These are phyloP conservation scores for Aspergillus pseudotamarii DNA, from an alignment of 2,329 filamentous ascomycete species.

Conservation along the genomic window DNA sequence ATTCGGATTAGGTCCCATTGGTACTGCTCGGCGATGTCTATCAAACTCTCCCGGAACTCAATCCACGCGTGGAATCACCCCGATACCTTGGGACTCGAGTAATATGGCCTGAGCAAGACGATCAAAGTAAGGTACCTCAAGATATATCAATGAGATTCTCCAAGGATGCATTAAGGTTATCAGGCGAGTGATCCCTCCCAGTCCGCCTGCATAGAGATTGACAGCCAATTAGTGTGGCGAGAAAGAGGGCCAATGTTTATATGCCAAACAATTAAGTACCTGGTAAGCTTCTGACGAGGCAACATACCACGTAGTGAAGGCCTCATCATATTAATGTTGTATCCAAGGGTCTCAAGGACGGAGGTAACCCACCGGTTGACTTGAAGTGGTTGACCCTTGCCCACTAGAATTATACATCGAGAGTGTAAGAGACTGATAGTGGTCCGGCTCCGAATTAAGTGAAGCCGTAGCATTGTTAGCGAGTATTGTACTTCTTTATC, in stretches of 20 bases:
- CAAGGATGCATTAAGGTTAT: neutral
- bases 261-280: neutral
- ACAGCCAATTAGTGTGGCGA: neutral
- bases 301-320: neutral
- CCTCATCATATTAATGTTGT: neutral
- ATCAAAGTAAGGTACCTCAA: neutral
- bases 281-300: neutral
- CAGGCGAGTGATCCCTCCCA: neutral
- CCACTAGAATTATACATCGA: neutral
- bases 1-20: neutral
- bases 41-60: neutral
- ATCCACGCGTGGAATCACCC: neutral
- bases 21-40: neutral
- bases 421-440: neutral
- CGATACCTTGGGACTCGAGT: neutral
- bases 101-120: neutral
- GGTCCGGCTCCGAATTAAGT: neutral
- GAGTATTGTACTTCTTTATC: neutral
- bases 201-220: neutral
- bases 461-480: neutral
- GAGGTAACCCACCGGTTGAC: neutral
- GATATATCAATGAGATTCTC: neutral
- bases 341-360: neutral
- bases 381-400: neutral
- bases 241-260: neutral